Evolutionary conservation across 805 yeast species (phyloP), one percentile per base, ranked within the genome.

Genomic region (Zygosaccharomyces kombuchaensis): DNA sequence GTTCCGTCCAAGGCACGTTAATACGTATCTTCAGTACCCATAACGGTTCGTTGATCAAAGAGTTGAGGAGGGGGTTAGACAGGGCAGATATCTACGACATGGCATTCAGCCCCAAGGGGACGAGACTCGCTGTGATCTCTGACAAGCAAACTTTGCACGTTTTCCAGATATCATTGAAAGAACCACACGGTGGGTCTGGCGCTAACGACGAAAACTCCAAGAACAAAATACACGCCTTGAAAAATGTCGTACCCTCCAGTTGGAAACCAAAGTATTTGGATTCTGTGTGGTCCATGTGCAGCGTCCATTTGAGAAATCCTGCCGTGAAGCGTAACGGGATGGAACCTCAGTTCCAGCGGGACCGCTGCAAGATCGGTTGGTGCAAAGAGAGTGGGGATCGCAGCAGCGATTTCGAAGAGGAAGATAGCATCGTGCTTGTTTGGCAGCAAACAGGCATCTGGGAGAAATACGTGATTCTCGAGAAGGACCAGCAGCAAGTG

Each of bases 131-230:
- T 0, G 89, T 88, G 5, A 69, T 93, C 19, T 84, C 95, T 12
- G 96, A 88, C 66, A 93, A 91, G 60, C 82, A 80, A 54, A 93
- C 99, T 0, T 68, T 93, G 43, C 99, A 93, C 66, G 78, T 91
- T 2, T 93, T 80, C 67, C 85, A 83, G 59, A 70, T 82, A 19
- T 54, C 59, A 1, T 58, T 56, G n/a, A 64, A 61, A 26, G 63
- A 53, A 12, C 58, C 14, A 13, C 38, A 34, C 9, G 26, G 19
- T 26, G 35, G 31, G 35, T 7, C 31, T 7, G 45, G 35, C 14
- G 36, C 36, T 17, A 16, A 30, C 27, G 53, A 49, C 17, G 53
- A 49, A 8, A 1, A 8, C 14, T 38, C 43, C 13, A 43, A 42
- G 23, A 49, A 81, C 56, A 73, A 86, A 47, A 77, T 80, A 16